Evolutionary conservation across 2,329 filamentous ascomycete species (phyloP).

Genomic region (Coleophoma crateriformis): DNA sequence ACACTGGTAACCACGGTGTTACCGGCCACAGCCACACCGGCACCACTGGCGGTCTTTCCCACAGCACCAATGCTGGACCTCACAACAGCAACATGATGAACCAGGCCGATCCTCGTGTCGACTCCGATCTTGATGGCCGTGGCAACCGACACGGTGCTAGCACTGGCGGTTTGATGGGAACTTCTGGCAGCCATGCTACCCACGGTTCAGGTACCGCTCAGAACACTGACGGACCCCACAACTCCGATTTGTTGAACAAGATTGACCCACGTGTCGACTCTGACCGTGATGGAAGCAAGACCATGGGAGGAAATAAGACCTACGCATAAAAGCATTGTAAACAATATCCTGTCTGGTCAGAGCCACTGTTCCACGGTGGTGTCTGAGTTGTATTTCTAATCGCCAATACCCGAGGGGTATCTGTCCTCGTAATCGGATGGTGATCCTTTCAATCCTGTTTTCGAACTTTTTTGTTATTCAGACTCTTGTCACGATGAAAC

Average conservation of each 20-base stretch:
- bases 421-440: constrained; percentile 1
- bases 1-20: background rate
- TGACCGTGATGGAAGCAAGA: constrained; percentile 48
- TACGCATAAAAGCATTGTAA: constrained; percentile 22
- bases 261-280: constrained; percentile 47
- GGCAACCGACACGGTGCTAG: constrained; percentile 26
- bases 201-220: constrained; percentile 29
- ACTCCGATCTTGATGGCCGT: constrained; percentile 41
- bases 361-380: background rate
- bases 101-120: constrained; percentile 45
- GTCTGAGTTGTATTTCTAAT: background rate
- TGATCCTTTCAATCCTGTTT: background rate
- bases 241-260: constrained; percentile 48
- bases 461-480: background rate
- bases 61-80: constrained; percentile 29
- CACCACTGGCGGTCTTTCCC: constrained; percentile 13
- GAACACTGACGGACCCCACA: constrained; percentile 46
- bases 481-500: too few relatives aligned
- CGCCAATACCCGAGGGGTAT: constrained; percentile 1
- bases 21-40: constrained; percentile 2
- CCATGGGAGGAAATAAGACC: constrained; percentile 48
- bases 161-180: constrained; percentile 23
- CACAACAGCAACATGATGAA: constrained; percentile 33
- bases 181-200: constrained; percentile 22
- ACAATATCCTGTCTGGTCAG: background rate